Base-by-base conservation (phyloP, 116 monocot species). In the Iris pallida region DNA sequence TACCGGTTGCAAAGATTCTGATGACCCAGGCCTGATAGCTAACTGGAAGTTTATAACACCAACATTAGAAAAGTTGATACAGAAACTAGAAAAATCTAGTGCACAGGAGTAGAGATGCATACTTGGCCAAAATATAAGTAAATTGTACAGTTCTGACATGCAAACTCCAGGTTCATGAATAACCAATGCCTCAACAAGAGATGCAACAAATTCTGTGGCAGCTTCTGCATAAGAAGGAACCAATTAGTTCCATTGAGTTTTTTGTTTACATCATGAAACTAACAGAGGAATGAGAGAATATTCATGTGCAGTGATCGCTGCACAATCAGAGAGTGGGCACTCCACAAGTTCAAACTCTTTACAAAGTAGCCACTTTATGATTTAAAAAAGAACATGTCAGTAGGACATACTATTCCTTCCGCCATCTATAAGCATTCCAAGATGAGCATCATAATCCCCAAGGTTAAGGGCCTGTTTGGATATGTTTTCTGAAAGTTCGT, bases 391-490 rank as follows among this genome's bases (percentile, higher is more conserved):
- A n/a, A n/a, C n/a, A n/a, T n/a, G n/a, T 48, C n/a, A n/a, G n/a
- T 48, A 49, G 7, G 40, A 79, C 91, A 55, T 87, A 87, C 91
- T 91, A 64, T 91, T 87, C 51, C 80, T 75, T 73, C 91, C 91
- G 10, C 82, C 91, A 78, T 91, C 91, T 71, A 92, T 78, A 57
- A 88, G 82, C 66, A 88, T 88, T 73, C 88, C 82, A 68, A 92
- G 74, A 81, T 92, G 88, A 48, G 74, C 70, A 65, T 85, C 80
- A 69, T 85, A 92, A 52, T 92, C 91, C 10, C 81, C 80, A 63
- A 92, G 75, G 60, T 92, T 92, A 46, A 92, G 73, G n/a, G n/a
- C n/a, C n/a, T n/a, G n/a, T n/a, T n/a, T n/a, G n/a, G n/a, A n/a
- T n/a, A n/a, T n/a, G n/a, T n/a, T n/a, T n/a, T n/a, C n/a, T n/a